A percentile compares a stretch with the other conserved stretches of the same genome.
Evolutionary conservation across 139 green algal species (phyloP).

Genomic region (Chlamydomonas schloesseri): DNA sequence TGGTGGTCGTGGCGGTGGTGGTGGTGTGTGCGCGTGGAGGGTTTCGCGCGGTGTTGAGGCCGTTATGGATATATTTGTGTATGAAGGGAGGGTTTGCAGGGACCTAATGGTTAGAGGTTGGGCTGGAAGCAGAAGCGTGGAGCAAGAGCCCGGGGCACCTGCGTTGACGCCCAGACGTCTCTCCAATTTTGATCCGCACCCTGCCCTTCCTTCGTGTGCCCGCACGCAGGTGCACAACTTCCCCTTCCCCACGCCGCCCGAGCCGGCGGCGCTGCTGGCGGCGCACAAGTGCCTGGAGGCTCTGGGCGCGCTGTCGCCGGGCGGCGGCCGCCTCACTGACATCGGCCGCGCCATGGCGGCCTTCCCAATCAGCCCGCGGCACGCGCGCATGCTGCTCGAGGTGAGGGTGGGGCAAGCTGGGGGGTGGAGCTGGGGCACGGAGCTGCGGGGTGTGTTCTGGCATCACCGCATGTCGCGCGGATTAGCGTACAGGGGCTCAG

Average conservation of each 20-base stretch:
- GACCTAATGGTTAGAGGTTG: too few species aligned
- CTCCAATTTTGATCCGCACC: too few species aligned
- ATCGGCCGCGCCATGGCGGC: constrained; percentile 87
- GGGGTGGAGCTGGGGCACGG: background rate
- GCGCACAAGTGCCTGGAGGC: constrained; percentile 78
- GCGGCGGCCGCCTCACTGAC: constrained; percentile 67
- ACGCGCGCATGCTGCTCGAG: constrained; percentile 93
- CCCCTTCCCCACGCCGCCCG: constrained; percentile 92
- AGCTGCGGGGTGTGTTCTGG: background rate
- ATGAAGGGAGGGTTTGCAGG: too few species aligned
- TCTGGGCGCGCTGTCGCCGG: constrained; percentile 71
- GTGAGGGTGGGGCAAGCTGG: constrained; percentile 26
- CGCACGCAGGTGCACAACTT: constrained; percentile 87
- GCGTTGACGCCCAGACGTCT: too few species aligned
- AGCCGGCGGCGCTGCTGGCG: constrained; percentile 63
- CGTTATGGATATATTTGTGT: too few species aligned
- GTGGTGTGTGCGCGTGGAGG: too few species aligned
- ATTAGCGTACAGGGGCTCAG: too few species aligned
- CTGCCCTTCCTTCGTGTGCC: too few species aligned
- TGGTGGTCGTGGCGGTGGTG: too few species aligned
- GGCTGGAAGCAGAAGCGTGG: too few species aligned
- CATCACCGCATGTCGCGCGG: background rate
- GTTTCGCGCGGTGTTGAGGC: too few species aligned
- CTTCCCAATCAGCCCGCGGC: constrained; percentile 89
- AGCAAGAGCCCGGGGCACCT: too few species aligned